Base-by-base conservation (phyloP, 1,139 yeast genomes). In the Diutina pseudorugosa region DNA sequence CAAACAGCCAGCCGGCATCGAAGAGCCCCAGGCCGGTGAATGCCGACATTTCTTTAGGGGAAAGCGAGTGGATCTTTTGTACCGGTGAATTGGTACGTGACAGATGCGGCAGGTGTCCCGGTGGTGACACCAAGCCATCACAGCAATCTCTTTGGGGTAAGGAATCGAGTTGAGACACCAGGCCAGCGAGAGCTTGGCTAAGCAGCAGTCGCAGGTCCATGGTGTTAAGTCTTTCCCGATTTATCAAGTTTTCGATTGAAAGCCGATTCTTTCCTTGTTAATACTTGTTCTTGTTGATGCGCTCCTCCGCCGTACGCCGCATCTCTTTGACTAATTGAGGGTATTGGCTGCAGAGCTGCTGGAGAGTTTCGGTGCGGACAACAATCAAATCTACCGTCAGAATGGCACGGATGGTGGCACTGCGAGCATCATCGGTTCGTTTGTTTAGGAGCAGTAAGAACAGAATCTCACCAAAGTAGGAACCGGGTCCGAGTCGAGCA, bases 401-500 rank as follows among this genome's bases (percentile, higher is more conserved):
- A 11, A 83, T 76, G 0, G 88, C 73, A 53, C 90, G 69, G 40
- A 84, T 79, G 52, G 80, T 77, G 0, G 90, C 90, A 47, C 82
- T 75, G 56, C 91, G 66, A 25, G 58, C 60, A 21, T 59, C 60
- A 14, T 59, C 58, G 16, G 62, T 62, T 12, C 65, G 59, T 42
- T 67, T 64, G 12, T 73, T 67, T 23, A 83, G 65, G 36, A 76
- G 72, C 3, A 80, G 71, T 45, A 85, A 65, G 59, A 84, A 84
- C 0, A 88, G 79, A 82, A 84, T 80, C 63, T 85, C 93, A 25
- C 94, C 94, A 66, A 85, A 83, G 63, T 82, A 84, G 47, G 81
- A 75, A 9, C 87, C 89, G 9, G 78, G 66, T 2, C 79, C 75
- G 43, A 85, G 67, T 55, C 86, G 73, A 1, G 87, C 90, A 47